A percentile compares a stretch with the other conserved stretches of the same genome.
These are phyloP conservation scores for Globisporangium polare DNA, from an alignment of 352 stramenopile genomes.

Conservation along the genomic window DNA sequence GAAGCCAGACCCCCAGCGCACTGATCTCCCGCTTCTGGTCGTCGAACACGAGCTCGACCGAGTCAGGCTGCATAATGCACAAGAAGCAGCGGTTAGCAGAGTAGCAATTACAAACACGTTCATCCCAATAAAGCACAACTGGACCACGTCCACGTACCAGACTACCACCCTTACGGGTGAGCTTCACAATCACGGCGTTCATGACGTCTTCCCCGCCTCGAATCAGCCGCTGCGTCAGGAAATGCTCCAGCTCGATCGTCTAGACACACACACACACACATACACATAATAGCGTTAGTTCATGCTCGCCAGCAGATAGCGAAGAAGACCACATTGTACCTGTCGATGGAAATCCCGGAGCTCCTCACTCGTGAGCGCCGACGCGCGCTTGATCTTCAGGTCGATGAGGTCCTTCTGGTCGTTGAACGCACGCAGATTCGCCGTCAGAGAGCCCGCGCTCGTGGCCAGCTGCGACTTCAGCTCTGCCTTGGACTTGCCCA, in stretches of 20 bases:
- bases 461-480: constrained; percentile 29
- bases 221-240: constrained; percentile 49
- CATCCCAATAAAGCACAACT: not conserved
- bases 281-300: too few relatives aligned
- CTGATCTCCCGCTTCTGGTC: constrained; percentile 41
- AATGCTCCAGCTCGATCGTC: constrained; percentile 31
- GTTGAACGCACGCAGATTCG: constrained; percentile 32
- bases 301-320: not conserved
- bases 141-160: constrained; percentile 25
- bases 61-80: constrained; percentile 13
- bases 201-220: constrained; percentile 70
- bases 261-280: too few relatives aligned
- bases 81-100: not conserved
- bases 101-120: not conserved
- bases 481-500: constrained; percentile 38
- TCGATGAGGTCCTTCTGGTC: constrained; percentile 17
- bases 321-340: constrained; percentile 4
- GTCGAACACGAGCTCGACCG: constrained; percentile 40
- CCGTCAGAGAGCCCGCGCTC: constrained; percentile 29
- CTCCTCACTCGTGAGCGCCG: constrained; percentile 12
- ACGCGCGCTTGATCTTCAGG: constrained; percentile 11
- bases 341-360: constrained; percentile 16
- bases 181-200: constrained; percentile 49
- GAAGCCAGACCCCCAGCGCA: constrained; percentile 54
- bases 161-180: constrained; percentile 32